Percentiles rank a stretch among this genome's conserved stretches.
phyloP scores from a whole-genome alignment of 108 stramenopile species.

The Pseudonitzschia multistriata region DNA sequence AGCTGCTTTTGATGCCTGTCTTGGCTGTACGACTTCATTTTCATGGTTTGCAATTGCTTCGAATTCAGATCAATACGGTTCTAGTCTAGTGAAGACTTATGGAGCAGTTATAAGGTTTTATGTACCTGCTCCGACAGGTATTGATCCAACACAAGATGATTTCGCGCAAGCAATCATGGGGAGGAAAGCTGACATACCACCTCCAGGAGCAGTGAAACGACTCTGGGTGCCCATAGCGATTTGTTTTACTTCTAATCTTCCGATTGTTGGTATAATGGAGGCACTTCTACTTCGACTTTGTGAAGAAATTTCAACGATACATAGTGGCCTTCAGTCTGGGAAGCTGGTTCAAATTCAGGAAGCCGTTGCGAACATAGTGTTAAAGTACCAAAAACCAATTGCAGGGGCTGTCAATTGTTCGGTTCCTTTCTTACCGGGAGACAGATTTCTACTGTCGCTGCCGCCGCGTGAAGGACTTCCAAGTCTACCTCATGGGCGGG shows the following conservation, averaged over 20 bases:
- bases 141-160: slow-evolving; percentile 79
- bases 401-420: slow-evolving; percentile 84
- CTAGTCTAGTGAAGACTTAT: slow-evolving; percentile 71
- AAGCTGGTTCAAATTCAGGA: slow-evolving; percentile 39
- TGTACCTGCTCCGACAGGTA: slow-evolving; percentile 75
- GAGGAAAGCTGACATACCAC: background rate
- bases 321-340: background rate
- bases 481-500: slow-evolving; percentile 72
- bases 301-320: slow-evolving; percentile 53
- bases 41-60: slow-evolving; percentile 85
- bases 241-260: slow-evolving; percentile 66
- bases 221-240: slow-evolving; percentile 86
- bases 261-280: slow-evolving; percentile 80
- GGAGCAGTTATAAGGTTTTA: slow-evolving; percentile 82
- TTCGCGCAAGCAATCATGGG: slow-evolving; percentile 57
- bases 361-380: slow-evolving; percentile 61
- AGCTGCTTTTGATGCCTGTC: slow-evolving; percentile 75
- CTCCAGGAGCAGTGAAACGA: slow-evolving; percentile 31
- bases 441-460: slow-evolving; percentile 66
- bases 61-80: slow-evolving; percentile 82
- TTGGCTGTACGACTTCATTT: slow-evolving; percentile 80
- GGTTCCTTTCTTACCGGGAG: slow-evolving; percentile 78
- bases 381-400: slow-evolving; percentile 76
- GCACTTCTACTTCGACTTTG: slow-evolving; percentile 76
- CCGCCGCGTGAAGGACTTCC: slow-evolving; percentile 71